A percentile compares a stretch with the other conserved stretches of the same genome.
phyloP scores from a whole-genome alignment of 2,329 filamentous ascomycete genomes.

The Colletotrichum melonis region DNA sequence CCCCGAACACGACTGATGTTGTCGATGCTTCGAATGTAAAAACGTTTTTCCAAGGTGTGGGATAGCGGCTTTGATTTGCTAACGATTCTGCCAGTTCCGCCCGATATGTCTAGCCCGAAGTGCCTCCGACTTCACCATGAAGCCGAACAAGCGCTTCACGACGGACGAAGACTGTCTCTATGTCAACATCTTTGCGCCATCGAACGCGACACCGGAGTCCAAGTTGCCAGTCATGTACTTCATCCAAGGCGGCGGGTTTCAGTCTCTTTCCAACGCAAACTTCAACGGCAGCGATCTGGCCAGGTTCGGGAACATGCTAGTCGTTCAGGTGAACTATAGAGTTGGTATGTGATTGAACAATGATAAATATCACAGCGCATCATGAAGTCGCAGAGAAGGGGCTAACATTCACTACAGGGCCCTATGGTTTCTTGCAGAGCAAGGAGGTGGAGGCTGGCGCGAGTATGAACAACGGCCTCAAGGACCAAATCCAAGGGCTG shows the following conservation, averaged over 20 bases:
- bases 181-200: slow-evolving; percentile 72
- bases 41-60: too few relatives aligned
- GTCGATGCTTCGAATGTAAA: slow-evolving; percentile 13
- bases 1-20: slow-evolving; percentile 13
- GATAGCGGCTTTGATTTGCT: neutral
- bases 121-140: slow-evolving; percentile 38
- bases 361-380: neutral
- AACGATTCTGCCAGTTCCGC: neutral
- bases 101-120: slow-evolving; percentile 33
- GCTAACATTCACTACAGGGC: slow-evolving; percentile 45
- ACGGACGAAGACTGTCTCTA: slow-evolving; percentile 76
- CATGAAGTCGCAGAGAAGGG: neutral
- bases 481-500: slow-evolving; percentile 76
- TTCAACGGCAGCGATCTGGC: slow-evolving; percentile 32
- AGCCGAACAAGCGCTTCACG: slow-evolving; percentile 37
- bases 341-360: slow-evolving; percentile 56
- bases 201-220: slow-evolving; percentile 57
- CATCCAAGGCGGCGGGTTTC: slow-evolving; percentile 72
- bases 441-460: slow-evolving; percentile 56
- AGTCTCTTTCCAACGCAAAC: slow-evolving; percentile 53
- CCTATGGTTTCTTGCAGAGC: slow-evolving; percentile 77
- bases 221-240: slow-evolving; percentile 72
- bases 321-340: slow-evolving; percentile 81
- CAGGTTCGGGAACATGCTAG: slow-evolving; percentile 63
- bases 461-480: slow-evolving; percentile 75